Percentiles rank a stretch among this genome's conserved stretches.
phyloP scores from a whole-genome alignment of 441 rosid species.

The Daphne laureola region DNA sequence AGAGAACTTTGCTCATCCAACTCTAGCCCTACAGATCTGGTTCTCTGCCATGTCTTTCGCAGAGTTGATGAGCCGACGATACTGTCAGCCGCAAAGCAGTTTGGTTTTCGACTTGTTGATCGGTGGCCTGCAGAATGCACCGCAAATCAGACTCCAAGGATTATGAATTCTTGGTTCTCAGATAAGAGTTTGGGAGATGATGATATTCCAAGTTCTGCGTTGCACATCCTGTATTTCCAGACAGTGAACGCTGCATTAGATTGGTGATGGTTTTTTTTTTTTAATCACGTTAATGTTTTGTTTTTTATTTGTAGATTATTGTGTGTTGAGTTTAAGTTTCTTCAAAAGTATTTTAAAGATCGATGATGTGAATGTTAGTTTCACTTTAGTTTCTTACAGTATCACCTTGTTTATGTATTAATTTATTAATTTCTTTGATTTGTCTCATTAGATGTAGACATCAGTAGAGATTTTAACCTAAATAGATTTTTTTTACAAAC shows the following conservation, averaged over 20 bases:
- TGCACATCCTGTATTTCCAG: slow-evolving; percentile 67
- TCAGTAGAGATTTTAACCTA: no score
- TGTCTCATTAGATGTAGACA: no score
- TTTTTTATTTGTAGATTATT: no score
- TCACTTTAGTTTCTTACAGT: no score
- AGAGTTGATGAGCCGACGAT: slow-evolving; percentile 69
- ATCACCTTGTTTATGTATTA: no score
- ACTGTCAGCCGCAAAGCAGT: slow-evolving; percentile 53
- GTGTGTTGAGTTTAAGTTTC: no score
- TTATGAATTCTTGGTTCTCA: slow-evolving; percentile 54
- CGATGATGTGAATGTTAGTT: no score
- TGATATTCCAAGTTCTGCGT: slow-evolving; percentile 42
- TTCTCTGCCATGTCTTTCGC: slow-evolving; percentile 71
- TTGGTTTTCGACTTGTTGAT: slow-evolving; percentile 59
- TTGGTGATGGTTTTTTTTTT: no score
- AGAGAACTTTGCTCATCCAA: slow-evolving; percentile 41
- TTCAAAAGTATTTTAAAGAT: no score
- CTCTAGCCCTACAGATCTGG: slow-evolving; percentile 21
- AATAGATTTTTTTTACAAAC: no score
- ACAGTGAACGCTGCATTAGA: slow-evolving; percentile 9
- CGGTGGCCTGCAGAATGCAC: slow-evolving; percentile 42
- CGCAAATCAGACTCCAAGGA: slow-evolving; percentile 21
- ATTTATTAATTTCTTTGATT: no score
- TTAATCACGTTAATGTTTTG: no score
- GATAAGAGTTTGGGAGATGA: slow-evolving; percentile 20